phyloP scores from a whole-genome alignment of 257 asterid species.

The Gardenia jasminoides region DNA sequence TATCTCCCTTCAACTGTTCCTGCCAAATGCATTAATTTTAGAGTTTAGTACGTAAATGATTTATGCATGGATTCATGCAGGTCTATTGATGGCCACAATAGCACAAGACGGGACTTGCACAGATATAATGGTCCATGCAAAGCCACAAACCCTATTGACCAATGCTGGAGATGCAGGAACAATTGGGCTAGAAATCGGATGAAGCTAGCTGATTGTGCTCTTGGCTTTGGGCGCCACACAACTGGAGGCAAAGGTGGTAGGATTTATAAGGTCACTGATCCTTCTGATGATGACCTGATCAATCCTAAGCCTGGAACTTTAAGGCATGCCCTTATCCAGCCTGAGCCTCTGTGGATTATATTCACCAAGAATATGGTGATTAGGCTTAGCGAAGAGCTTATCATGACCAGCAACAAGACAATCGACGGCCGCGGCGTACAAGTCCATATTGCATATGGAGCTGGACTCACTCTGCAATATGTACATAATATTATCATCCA shows the following conservation, averaged over 20 bases:
- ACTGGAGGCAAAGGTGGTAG: constrained; percentile 38
- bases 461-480: constrained; percentile 32
- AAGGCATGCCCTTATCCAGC: constrained; percentile 33
- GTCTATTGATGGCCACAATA: constrained; percentile 18
- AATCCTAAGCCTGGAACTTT: constrained; percentile 36
- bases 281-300: constrained; percentile 23
- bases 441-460: constrained; percentile 27
- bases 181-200: constrained; percentile 29
- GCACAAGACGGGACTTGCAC: constrained; percentile 23
- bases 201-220: constrained; percentile 30
- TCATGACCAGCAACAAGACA: constrained; percentile 33
- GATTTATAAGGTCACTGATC: constrained; percentile 23
- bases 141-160: constrained; percentile 36
- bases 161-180: constrained; percentile 37
- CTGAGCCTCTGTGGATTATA: constrained; percentile 31
- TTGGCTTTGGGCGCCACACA: constrained; percentile 33
- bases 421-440: constrained; percentile 37
- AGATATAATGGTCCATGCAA: constrained; percentile 24
- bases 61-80: constrained; percentile 7
- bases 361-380: constrained; percentile 27
- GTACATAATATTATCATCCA: constrained; percentile 32
- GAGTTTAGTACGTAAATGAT: no score
- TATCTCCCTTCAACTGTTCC: no score
- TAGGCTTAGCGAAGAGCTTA: constrained; percentile 28
- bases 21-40: no score